These are phyloP conservation scores for Thraustochytrium sp. DNA, from an alignment of 352 stramenopile species.

Conservation along the genomic window DNA sequence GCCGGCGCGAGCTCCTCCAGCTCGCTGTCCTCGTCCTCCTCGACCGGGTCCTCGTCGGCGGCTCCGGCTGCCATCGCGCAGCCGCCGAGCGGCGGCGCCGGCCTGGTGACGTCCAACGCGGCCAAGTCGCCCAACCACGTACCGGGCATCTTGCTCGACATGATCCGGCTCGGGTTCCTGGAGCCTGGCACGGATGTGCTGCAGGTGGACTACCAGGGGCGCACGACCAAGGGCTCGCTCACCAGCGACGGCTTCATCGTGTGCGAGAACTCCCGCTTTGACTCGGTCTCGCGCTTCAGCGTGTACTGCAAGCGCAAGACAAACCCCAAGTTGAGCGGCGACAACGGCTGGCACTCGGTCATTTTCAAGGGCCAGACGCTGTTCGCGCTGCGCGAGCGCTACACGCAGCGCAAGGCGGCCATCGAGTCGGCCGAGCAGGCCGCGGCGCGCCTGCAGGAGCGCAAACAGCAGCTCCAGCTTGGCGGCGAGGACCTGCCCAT, in stretches of 20 bases:
- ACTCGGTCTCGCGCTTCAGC: constrained; percentile 31
- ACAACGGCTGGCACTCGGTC: constrained; percentile 34
- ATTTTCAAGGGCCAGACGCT: not conserved
- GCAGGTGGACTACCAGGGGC: not conserved
- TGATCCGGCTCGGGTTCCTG: not conserved
- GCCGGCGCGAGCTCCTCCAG: not conserved
- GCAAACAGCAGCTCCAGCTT: too few relatives aligned
- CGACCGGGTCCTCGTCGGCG: not conserved
- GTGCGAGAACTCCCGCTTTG: not conserved
- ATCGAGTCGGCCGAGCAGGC: not conserved
- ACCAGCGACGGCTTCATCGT: not conserved
- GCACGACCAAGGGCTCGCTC: not conserved
- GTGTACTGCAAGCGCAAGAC: constrained; percentile 2
- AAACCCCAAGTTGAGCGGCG: not conserved
- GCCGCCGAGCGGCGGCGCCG: too few relatives aligned
- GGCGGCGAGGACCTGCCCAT: too few relatives aligned
- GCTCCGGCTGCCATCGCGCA: too few relatives aligned
- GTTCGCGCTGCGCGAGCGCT: not conserved
- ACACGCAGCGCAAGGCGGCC: not conserved
- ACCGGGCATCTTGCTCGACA: constrained; percentile 1
- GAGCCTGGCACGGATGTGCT: not conserved
- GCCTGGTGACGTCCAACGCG: too few relatives aligned
- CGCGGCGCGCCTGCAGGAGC: not conserved
- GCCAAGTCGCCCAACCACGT: not conserved
- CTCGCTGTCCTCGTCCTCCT: not conserved